These are phyloP conservation scores for Ocimum tenuiflorum DNA, from an alignment of 257 asterid species.

Conservation along the genomic window DNA sequence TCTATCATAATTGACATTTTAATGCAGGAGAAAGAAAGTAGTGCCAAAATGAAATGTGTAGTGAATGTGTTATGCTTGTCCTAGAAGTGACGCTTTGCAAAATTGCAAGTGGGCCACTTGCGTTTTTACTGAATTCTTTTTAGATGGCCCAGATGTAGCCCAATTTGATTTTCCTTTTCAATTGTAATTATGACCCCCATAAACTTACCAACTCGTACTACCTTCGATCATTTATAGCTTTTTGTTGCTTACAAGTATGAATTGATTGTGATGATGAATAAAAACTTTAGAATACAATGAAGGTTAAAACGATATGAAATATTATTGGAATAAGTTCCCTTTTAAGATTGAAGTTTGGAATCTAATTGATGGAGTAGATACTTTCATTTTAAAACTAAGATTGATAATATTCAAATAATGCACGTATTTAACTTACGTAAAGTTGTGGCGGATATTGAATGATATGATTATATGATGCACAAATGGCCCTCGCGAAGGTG, in stretches of 20 bases:
- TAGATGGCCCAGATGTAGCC: constrained; percentile 10
- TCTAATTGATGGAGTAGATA: neutral
- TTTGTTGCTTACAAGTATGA: constrained; percentile 19
- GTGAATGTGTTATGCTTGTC: constrained; percentile 1
- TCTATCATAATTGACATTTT: constrained; percentile 3
- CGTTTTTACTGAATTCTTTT: neutral
- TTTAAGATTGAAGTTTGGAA: neutral
- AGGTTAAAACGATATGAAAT: neutral
- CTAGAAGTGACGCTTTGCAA: constrained; percentile 14
- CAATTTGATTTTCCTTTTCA: neutral
- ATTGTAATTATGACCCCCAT: constrained; percentile 7
- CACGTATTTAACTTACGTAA: too few species aligned
- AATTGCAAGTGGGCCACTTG: constrained; percentile 15
- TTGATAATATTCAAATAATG: too few species aligned
- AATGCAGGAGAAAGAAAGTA: constrained; percentile 10
- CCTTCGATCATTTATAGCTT: neutral
- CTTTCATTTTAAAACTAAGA: too few species aligned
- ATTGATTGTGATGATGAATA: neutral
- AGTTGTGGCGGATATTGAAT: neutral
- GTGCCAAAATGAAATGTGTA: constrained; percentile 2
- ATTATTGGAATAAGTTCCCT: neutral
- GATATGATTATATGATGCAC: neutral
- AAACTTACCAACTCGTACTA: neutral
- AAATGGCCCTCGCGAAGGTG: too few species aligned
- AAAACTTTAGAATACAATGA: neutral